Percentiles rank a stretch among this genome's conserved stretches.
Conservation (phyloP, 768 basidiomycete genomes). For the Psilocybe cyanescens region DNA sequence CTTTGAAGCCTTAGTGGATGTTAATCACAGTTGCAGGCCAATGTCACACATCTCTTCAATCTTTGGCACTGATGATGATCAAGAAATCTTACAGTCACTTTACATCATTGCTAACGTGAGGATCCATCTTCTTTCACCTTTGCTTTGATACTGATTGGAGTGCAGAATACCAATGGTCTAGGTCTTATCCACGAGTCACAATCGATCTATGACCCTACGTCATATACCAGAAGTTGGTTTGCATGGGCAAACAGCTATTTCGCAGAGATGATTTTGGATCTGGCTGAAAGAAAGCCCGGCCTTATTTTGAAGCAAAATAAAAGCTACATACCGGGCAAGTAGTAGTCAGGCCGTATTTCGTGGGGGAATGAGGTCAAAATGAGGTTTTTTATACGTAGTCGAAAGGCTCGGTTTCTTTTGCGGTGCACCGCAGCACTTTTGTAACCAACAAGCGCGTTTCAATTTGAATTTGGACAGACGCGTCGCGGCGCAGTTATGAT, state of each 20-base stretch:
- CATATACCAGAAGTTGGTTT: constrained; percentile 78
- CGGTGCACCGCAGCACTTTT: not conserved
- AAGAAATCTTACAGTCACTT: constrained; percentile 63
- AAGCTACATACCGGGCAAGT: constrained; percentile 60
- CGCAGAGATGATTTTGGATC: constrained; percentile 79
- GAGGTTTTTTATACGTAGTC: not conserved
- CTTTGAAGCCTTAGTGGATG: not conserved
- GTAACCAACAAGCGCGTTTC: not conserved
- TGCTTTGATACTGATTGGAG: constrained; percentile 5
- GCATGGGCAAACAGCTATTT: constrained; percentile 88
- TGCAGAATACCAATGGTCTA: constrained; percentile 70
- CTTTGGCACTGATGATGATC: constrained; percentile 74
- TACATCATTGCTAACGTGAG: constrained; percentile 73
- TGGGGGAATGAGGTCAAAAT: not conserved
- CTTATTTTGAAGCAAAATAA: constrained; percentile 61
- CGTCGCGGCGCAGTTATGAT: constrained; percentile 9
- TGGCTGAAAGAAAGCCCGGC: constrained; percentile 73
- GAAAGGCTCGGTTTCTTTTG: not conserved
- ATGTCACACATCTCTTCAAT: constrained; percentile 81
- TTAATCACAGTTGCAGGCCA: constrained; percentile 48
- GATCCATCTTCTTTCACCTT: constrained; percentile 6
- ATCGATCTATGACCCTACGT: constrained; percentile 56
- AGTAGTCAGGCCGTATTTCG: not conserved
- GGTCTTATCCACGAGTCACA: constrained; percentile 83
- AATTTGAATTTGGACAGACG: constrained; percentile 1